phyloP scores from a whole-genome alignment of 345 rosid genomes.

The Brassica napus region Da-Ae NC_063443.1:16185001-16185500 shows the following conservation, averaged over 20 bases:
- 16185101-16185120: constrained; percentile 26
- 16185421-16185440: constrained; percentile 92
- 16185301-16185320: constrained; percentile 1
- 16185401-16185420: constrained; percentile 80
- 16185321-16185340: not conserved
- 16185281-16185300: not conserved
- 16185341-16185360: constrained; percentile 32
- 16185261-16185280: not conserved
- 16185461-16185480: constrained; percentile 57
- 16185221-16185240: constrained; percentile 92
- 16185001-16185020: constrained; percentile 76
- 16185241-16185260: constrained; percentile 50
- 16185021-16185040: constrained; percentile 57
- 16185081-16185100: constrained; percentile 62
- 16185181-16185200: constrained; percentile 49
- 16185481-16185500: constrained; percentile 84
- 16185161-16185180: constrained; percentile 42
- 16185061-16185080: constrained; percentile 61
- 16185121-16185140: constrained; percentile 26
- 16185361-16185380: constrained; percentile 71
- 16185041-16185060: constrained; percentile 64
- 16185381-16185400: constrained; percentile 99
- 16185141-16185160: constrained; percentile 36
- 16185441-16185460: constrained; percentile 87
- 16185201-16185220: constrained; percentile 90